Base-by-base conservation (phyloP, 108 stramenopile genomes). In the Chaetoceros muelleri region DNA sequence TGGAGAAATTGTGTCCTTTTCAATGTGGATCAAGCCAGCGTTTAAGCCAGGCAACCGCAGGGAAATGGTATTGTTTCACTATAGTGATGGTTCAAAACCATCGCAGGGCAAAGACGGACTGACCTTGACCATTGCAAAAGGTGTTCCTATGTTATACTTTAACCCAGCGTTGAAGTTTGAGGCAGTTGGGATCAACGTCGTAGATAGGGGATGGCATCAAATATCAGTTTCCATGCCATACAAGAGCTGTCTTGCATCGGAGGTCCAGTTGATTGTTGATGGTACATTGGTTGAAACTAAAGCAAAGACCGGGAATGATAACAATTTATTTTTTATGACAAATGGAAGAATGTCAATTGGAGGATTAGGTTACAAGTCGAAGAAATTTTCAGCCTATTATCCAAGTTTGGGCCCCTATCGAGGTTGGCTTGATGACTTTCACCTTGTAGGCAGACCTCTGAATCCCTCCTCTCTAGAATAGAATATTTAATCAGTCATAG, bases 121-220 rank as follows among this genome's bases (percentile, higher is more conserved):
- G 23, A 28, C 17, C 8, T 27, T 53, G 2, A 53, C 34, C 7
- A 20, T 53, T 17, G 18, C 24, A 53, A 53, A 53, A 17, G 53
- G 53, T 30, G 28, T 20, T 17, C 27, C 34, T 13, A 17, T 10
- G 34, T 5, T 40, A 40, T 31, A 53, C 2, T n/a, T n/a, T n/a
- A n/a, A n/a, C n/a, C n/a, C n/a, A n/a, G n/a, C n/a, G n/a, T n/a
- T n/a, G n/a, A n/a, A n/a, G n/a, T n/a, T n/a, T n/a, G n/a, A n/a
- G n/a, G n/a, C n/a, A n/a, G n/a, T n/a, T n/a, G n/a, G n/a, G n/a
- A n/a, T n/a, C n/a, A n/a, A n/a, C n/a, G n/a, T 53, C 20, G 53
- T 28, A n/a, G 53, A 53, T 53, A 17, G 30, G 28, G 28, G 30
- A 31, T 53, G 53, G 53, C 53, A 53, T 53, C 53, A 53, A 7